These are phyloP conservation scores for Debaryomyces psychrophilus DNA, from an alignment of 1,139 yeast species.

Conservation along the genomic window DNA sequence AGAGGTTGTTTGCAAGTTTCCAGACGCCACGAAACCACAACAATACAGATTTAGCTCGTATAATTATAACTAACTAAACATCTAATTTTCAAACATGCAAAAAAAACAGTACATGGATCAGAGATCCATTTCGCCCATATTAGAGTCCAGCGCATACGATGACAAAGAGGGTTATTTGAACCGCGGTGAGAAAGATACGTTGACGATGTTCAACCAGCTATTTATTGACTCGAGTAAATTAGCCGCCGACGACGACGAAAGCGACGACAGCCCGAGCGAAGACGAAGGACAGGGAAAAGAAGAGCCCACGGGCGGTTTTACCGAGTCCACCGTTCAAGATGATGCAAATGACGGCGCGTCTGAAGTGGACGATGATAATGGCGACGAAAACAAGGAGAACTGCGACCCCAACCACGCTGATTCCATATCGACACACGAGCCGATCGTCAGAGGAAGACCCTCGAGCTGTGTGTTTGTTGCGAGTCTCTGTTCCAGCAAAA, in stretches of 20 bases:
- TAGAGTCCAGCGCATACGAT: constrained; percentile 6
- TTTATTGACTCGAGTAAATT: constrained; percentile 8
- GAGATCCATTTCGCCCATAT: constrained; percentile 13
- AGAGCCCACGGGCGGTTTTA: not conserved
- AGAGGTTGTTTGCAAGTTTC: not conserved
- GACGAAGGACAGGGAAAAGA: not conserved
- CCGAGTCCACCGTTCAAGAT: not conserved
- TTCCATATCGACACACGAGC: not conserved
- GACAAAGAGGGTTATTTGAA: constrained; percentile 30
- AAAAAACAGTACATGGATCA: constrained; percentile 9
- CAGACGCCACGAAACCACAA: not conserved
- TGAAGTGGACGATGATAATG: not conserved
- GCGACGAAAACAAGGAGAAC: constrained; percentile 9
- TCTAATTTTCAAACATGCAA: constrained; percentile 8
- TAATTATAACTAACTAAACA: not conserved
- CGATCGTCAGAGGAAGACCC: constrained; percentile 49
- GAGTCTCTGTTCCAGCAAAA: constrained; percentile 60
- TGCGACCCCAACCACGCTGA: constrained; percentile 1
- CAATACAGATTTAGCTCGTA: not conserved
- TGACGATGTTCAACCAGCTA: constrained; percentile 32
- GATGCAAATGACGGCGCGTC: not conserved
- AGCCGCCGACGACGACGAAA: constrained; percentile 8
- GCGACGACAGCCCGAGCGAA: not conserved
- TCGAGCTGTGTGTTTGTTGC: constrained; percentile 92
- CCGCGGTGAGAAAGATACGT: constrained; percentile 31